Base-by-base conservation (phyloP, 2,329 filamentous ascomycete species). In the Orbilia oligospora region DNA sequence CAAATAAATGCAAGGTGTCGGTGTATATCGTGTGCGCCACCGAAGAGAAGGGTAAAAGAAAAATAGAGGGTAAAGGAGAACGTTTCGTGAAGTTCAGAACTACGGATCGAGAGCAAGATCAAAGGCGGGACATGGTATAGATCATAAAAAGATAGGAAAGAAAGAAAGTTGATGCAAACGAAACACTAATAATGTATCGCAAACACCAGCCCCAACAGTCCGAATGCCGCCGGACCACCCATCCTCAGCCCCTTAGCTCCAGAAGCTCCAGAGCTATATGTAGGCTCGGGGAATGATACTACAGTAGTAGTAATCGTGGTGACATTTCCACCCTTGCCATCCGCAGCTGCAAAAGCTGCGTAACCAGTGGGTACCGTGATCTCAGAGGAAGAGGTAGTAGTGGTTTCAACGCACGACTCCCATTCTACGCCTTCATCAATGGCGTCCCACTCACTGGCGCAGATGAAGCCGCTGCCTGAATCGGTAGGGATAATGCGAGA, bases 161-260 rank as follows among this genome's bases (percentile, higher is more conserved):
- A 46, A 14, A 3, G 41, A 20, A 18, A 46, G 18, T 6, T 30
- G 27, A 48, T 48, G 44, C n/a, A 2, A 16, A n/a, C 38, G 38
- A 41, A 41, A 41, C 14, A 41, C 14, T n/a, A 41, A 16, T 41
- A 41, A 22, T 58, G 64, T 51, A 73, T 44, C 5, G 51, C 44
- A 53, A 51, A 14, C 18, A 51, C 1, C 14, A 73, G 30, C 1
- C 70, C 51, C 0, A 73, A 22, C 9, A 67, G 20, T 10, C 61
- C 63, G 6, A 73, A 22, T 10, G 27, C 24, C 41, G 70, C 70
- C 2, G 61, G 61, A 30, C 49, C 51, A 22, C 70, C 61, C 4
- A 73, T 73, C 14, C 41, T 67, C 6, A 67, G 6, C 24, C 38
- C 30, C 5, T 33, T 36, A 33, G 67, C 44, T 16, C 44, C 67